These are phyloP conservation scores for Thielaviopsis populi DNA, from an alignment of 2,329 filamentous ascomycete species.

Conservation along the genomic window DNA sequence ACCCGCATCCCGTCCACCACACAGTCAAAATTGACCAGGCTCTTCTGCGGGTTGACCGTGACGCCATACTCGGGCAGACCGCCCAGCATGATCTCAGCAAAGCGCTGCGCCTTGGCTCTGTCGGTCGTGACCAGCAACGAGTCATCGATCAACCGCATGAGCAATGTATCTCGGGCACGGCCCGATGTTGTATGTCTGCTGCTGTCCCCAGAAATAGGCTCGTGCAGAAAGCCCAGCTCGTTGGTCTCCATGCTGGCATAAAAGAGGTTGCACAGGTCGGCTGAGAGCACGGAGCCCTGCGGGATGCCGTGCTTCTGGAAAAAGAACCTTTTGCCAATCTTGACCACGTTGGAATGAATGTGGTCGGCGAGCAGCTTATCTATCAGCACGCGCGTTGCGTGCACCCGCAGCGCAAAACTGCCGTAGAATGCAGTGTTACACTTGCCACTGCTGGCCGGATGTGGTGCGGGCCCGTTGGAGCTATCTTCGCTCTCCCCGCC, in stretches of 20 bases:
- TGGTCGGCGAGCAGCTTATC: slow-evolving; percentile 62
- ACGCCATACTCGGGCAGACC: slow-evolving; percentile 73
- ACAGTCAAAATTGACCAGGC: slow-evolving; percentile 67
- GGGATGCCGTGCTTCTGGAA: slow-evolving; percentile 81
- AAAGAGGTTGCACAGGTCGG: slow-evolving; percentile 84
- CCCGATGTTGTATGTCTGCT: neutral
- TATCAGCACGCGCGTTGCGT: slow-evolving; percentile 41
- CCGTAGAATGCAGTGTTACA: slow-evolving; percentile 67
- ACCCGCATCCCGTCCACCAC: slow-evolving; percentile 38
- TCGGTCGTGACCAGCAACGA: slow-evolving; percentile 77
- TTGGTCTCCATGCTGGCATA: slow-evolving; percentile 73
- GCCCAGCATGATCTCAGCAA: slow-evolving; percentile 65
- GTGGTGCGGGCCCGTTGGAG: slow-evolving; percentile 16
- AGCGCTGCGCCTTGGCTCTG: slow-evolving; percentile 48
- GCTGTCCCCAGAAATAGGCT: neutral
- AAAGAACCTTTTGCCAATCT: slow-evolving; percentile 77
- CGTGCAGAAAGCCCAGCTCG: slow-evolving; percentile 48
- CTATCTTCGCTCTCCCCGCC: neutral
- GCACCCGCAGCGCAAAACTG: slow-evolving; percentile 41
- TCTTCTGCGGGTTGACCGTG: slow-evolving; percentile 60
- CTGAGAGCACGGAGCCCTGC: slow-evolving; percentile 80
- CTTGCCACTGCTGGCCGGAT: slow-evolving; percentile 25
- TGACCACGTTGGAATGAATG: slow-evolving; percentile 71
- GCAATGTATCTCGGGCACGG: neutral
- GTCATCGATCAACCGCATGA: slow-evolving; percentile 43